These are phyloP conservation scores for Anthracocystis setariae DNA, from an alignment of 1,284 basidiomycete species.

Conservation along the genomic window DNA sequence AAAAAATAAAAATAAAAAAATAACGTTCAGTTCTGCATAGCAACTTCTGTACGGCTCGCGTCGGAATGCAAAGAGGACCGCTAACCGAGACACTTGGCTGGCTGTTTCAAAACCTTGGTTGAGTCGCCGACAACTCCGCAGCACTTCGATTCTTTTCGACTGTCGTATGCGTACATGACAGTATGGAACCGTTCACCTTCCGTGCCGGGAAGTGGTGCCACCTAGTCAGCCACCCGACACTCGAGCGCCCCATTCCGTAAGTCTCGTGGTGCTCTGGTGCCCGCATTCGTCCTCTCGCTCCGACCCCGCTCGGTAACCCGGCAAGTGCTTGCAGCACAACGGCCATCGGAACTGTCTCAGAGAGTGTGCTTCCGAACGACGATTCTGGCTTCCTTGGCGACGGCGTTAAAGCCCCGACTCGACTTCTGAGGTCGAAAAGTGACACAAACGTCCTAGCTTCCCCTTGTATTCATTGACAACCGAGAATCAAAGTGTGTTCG, in stretches of 20 bases:
- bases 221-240: not conserved
- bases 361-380: not conserved
- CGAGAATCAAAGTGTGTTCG: no score
- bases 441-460: not conserved
- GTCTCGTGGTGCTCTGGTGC: not conserved
- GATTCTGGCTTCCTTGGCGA: not conserved
- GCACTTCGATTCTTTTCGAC: not conserved
- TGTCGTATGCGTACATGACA: no score
- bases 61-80: not conserved
- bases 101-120: constrained; percentile 7
- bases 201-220: no score
- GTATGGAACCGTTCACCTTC: not conserved
- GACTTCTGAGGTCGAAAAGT: not conserved
- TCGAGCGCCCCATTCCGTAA: not conserved
- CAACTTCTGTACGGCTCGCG: no score
- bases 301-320: not conserved
- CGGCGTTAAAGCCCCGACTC: not conserved
- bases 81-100: constrained; percentile 18
- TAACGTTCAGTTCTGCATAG: no score
- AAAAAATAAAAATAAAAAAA: no score
- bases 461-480: no score
- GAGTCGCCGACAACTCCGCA: constrained; percentile 6
- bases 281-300: constrained; percentile 4
- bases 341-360: not conserved
- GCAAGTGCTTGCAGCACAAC: not conserved